These are phyloP conservation scores for Fusarium longipes DNA, from an alignment of 2,329 filamentous ascomycete species.

Conservation along the genomic window DNA sequence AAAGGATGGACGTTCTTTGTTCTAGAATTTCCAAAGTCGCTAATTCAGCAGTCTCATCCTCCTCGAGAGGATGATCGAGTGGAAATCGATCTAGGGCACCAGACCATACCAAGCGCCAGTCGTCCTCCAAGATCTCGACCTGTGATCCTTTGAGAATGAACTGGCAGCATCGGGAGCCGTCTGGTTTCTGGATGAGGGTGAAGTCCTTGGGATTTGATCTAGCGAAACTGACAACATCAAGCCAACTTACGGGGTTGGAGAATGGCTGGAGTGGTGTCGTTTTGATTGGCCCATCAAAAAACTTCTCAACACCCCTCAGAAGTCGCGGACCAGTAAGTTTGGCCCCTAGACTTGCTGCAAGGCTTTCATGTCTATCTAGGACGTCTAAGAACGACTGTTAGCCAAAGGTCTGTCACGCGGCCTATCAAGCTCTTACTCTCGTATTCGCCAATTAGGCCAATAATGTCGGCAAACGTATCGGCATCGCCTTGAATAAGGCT, in stretches of 20 bases:
- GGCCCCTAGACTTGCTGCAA: slow-evolving; percentile 86
- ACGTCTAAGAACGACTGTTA: slow-evolving; percentile 66
- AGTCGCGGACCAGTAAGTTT: slow-evolving; percentile 84
- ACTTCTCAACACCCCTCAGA: slow-evolving; percentile 85
- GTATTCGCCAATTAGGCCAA: slow-evolving; percentile 80
- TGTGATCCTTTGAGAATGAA: slow-evolving; percentile 84
- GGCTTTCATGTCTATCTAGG: slow-evolving; percentile 84
- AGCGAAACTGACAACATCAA: slow-evolving; percentile 87
- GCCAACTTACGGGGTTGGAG: slow-evolving; percentile 77
- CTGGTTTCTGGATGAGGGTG: slow-evolving; percentile 73
- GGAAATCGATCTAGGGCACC: slow-evolving; percentile 84
- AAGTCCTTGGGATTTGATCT: slow-evolving; percentile 84
- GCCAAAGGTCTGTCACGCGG: slow-evolving; percentile 9
- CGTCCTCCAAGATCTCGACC: slow-evolving; percentile 88
- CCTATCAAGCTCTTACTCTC: slow-evolving; percentile 62
- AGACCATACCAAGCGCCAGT: slow-evolving; percentile 85
- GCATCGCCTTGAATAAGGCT: slow-evolving; percentile 64
- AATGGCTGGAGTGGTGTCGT: slow-evolving; percentile 64
- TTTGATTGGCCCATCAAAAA: slow-evolving; percentile 84
- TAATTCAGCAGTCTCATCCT: slow-evolving; percentile 87
- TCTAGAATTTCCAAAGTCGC: slow-evolving; percentile 87
- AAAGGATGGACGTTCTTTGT: slow-evolving; percentile 78
- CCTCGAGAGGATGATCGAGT: slow-evolving; percentile 81
- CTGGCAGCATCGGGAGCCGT: slow-evolving; percentile 79
- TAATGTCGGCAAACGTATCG: slow-evolving; percentile 78